These are phyloP conservation scores for Tieghemiomyces parasiticus DNA, from an alignment of 192 early-diverging fungal genomes.

Conservation along the genomic window DNA sequence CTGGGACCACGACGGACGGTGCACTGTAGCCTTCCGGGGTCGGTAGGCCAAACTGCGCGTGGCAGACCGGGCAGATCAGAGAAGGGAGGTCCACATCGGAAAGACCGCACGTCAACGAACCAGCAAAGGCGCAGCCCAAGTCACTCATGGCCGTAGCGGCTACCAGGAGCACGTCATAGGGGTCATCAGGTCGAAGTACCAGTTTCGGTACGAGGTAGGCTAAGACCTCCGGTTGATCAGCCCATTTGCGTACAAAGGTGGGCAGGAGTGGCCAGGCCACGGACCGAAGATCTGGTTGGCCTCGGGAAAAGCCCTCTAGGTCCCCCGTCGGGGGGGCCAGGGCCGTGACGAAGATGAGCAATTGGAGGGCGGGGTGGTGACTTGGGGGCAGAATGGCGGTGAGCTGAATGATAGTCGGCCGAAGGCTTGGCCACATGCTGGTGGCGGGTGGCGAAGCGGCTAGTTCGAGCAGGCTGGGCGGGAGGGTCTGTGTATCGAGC, in stretches of 20 bases:
- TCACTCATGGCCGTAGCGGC: neutral
- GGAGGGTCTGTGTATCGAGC: too few relatives aligned
- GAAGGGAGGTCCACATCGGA: neutral
- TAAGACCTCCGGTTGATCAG: neutral
- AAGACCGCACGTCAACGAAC: neutral
- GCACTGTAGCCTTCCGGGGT: neutral
- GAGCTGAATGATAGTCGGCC: neutral
- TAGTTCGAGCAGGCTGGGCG: too few relatives aligned
- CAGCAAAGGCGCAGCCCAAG: neutral
- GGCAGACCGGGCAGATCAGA: neutral
- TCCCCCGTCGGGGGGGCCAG: neutral
- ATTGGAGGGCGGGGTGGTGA: neutral
- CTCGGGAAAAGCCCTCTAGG: neutral
- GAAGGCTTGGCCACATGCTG: neutral
- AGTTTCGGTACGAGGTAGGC: neutral
- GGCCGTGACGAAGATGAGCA: neutral
- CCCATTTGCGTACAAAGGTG: neutral
- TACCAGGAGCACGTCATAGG: neutral
- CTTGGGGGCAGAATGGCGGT: neutral
- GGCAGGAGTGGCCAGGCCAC: neutral
- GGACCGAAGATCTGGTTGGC: neutral
- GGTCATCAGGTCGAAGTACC: neutral
- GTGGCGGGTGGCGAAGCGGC: neutral
- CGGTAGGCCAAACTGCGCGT: neutral
- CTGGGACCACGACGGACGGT: neutral